phyloP scores from a whole-genome alignment of 164 flowering plant species.

The Euptelea pleiosperma region DNA sequence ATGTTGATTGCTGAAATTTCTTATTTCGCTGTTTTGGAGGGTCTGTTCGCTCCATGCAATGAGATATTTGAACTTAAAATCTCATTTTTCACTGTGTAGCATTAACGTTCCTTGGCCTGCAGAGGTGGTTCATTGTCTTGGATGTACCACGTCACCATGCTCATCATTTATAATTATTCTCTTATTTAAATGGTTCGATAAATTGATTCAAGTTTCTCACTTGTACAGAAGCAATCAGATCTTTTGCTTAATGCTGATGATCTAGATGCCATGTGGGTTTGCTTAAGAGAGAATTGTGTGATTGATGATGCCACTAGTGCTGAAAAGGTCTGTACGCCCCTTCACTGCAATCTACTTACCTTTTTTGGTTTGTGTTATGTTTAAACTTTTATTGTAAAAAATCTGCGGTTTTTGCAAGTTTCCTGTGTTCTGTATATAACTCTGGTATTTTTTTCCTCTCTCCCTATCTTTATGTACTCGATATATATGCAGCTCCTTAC shows the following conservation, averaged over 20 bases:
- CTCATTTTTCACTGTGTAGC: neutral
- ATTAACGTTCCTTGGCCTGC: neutral
- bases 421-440: too few species aligned
- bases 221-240: slow-evolving; percentile 89
- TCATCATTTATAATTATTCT: slow-evolving; percentile 2
- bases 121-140: neutral
- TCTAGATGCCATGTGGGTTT: slow-evolving; percentile 98
- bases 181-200: neutral
- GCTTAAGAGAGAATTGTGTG: slow-evolving; percentile 94
- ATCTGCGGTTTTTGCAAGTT: too few species aligned
- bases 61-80: neutral
- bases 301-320: slow-evolving; percentile 98
- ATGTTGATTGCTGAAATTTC: neutral
- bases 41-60: neutral
- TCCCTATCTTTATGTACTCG: too few species aligned
- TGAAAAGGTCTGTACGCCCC: slow-evolving; percentile 63
- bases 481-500: too few species aligned
- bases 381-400: too few species aligned
- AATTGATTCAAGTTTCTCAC: neutral
- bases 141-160: neutral
- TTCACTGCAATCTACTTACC: neutral
- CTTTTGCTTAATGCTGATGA: slow-evolving; percentile 93
- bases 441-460: too few species aligned
- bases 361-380: neutral
- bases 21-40: neutral